A percentile compares a stretch with the other conserved stretches of the same genome.
phyloP scores from a whole-genome alignment of 2,329 filamentous ascomycete species.

The Colletotrichum sublineola region DNA sequence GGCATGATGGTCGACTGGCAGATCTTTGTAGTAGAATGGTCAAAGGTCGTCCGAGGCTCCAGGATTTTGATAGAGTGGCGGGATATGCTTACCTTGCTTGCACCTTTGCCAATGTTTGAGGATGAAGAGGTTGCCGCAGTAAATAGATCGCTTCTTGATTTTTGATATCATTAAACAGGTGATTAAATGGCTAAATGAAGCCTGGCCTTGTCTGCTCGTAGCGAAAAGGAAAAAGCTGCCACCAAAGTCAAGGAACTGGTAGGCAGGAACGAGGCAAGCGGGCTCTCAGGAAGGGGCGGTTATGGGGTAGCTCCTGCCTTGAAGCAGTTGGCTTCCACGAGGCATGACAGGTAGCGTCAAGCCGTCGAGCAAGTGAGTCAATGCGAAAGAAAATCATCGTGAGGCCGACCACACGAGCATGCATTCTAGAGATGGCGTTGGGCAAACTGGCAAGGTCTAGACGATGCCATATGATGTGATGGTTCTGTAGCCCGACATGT shows the following conservation, averaged over 20 bases:
- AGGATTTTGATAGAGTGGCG: fast-evolving
- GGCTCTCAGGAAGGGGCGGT: fast-evolving
- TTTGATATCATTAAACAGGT: background rate
- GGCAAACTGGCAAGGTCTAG: background rate
- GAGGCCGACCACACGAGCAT: background rate
- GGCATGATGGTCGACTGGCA: background rate
- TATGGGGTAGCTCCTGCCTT: background rate
- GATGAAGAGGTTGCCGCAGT: background rate
- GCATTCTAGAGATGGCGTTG: background rate
- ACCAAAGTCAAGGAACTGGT: fast-evolving
- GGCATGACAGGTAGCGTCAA: background rate
- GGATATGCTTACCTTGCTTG: background rate
- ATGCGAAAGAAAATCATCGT: background rate
- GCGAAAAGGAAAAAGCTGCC: background rate
- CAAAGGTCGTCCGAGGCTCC: too few relatives aligned
- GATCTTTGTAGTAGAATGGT: background rate
- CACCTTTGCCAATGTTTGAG: background rate
- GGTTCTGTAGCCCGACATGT: fast-evolving
- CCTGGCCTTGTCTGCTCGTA: background rate
- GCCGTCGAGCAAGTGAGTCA: background rate
- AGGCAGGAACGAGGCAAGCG: too few relatives aligned
- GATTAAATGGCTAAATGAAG: background rate
- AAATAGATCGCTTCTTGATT: background rate
- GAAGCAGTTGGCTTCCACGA: too few relatives aligned
- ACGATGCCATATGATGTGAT: background rate